Conservation (phyloP, 83 land plant species). For the Thuja plicata region DNA sequence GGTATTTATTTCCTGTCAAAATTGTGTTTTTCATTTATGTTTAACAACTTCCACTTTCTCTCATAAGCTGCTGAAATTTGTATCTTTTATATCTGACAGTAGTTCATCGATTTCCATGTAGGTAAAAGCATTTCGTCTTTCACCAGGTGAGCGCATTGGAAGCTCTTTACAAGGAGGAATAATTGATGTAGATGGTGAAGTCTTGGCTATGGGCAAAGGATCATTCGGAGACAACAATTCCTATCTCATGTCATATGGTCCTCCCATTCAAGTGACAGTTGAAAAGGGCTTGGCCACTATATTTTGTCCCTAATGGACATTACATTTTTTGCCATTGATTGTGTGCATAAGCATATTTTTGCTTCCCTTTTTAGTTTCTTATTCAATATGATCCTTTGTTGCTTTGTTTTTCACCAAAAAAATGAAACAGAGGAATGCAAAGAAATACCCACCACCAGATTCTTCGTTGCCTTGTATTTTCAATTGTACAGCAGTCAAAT, state of each 20-base stretch:
- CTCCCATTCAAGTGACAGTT: slow-evolving; percentile 42
- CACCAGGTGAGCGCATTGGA: slow-evolving; percentile 61
- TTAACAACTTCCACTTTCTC: neutral
- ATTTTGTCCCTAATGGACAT: slow-evolving; percentile 22
- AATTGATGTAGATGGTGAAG: slow-evolving; percentile 87
- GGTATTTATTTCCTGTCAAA: neutral
- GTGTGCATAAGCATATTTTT: neutral
- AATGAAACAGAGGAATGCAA: neutral
- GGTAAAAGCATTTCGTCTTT: slow-evolving; percentile 83
- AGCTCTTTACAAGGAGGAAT: slow-evolving; percentile 67
- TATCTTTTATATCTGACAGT: neutral
- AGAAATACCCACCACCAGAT: no score
- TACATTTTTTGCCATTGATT: neutral
- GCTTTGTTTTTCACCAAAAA: neutral
- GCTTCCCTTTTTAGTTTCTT: neutral
- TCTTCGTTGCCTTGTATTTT: neutral
- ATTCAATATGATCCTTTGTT: neutral
- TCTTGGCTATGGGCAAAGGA: slow-evolving; percentile 75
- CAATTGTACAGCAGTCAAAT: neutral
- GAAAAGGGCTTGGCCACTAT: slow-evolving; percentile 59
- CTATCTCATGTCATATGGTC: slow-evolving; percentile 52
- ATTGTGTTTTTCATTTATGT: no score
- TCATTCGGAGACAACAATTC: slow-evolving; percentile 36
- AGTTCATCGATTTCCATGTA: slow-evolving; percentile 11
- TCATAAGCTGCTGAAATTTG: neutral